phyloP scores from a whole-genome alignment of 2,329 filamentous ascomycete species.

The Pseudocercospora fuligena region DNA sequence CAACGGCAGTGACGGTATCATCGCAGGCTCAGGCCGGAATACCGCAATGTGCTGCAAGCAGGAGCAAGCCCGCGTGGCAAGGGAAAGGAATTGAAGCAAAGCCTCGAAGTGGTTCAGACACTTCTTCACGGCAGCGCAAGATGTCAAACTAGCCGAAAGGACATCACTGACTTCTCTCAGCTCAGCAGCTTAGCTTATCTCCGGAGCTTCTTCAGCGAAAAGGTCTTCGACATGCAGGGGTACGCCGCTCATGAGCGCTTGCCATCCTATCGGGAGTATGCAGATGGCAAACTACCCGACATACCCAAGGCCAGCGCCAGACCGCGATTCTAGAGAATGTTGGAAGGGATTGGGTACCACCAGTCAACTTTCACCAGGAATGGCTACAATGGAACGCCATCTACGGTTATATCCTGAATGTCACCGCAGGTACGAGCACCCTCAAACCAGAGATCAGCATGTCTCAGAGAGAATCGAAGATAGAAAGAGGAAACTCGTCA shows the following conservation, averaged over 20 bases:
- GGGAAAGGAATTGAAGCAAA: slow-evolving; percentile 42
- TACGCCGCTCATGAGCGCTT: slow-evolving; percentile 34
- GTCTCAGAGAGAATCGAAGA: too few relatives aligned
- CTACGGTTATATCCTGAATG: too few relatives aligned
- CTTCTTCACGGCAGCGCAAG: slow-evolving; percentile 54
- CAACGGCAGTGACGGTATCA: too few relatives aligned
- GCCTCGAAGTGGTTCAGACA: slow-evolving; percentile 53
- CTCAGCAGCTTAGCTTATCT: slow-evolving; percentile 42
- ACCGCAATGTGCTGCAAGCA: too few relatives aligned
- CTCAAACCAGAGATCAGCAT: too few relatives aligned
- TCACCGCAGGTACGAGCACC: too few relatives aligned
- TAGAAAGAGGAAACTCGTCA: too few relatives aligned
- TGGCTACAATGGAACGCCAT: too few relatives aligned
- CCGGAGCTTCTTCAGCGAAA: slow-evolving; percentile 40
- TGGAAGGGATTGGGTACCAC: too few relatives aligned
- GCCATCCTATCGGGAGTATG: slow-evolving; percentile 41
- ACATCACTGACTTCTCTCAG: slow-evolving; percentile 30
- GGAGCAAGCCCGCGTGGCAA: too few relatives aligned
- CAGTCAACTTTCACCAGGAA: too few relatives aligned
- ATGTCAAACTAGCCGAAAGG: not conserved
- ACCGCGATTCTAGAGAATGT: not conserved
- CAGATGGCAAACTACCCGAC: slow-evolving; percentile 28
- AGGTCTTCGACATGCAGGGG: slow-evolving; percentile 39
- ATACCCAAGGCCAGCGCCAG: slow-evolving; percentile 10
- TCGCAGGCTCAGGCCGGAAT: too few relatives aligned